Percentiles rank a stretch among this genome's conserved stretches.
Evolutionary conservation across 495 filamentous ascomycete species (phyloP).

Genomic region (Aspergillus avenaceus): DNA sequence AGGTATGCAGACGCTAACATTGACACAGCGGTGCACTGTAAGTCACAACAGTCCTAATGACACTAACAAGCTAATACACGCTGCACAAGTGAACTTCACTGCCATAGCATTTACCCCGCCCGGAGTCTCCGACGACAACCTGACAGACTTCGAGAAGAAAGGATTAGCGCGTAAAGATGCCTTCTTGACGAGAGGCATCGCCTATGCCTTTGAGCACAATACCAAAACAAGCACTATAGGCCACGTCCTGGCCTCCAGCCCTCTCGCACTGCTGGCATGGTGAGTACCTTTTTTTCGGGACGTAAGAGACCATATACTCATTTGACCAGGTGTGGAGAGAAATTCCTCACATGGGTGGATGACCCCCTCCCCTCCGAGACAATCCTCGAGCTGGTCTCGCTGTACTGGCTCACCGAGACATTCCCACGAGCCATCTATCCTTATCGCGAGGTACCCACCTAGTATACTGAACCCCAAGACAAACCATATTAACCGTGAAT

Average conservation of each 20-base stretch:
- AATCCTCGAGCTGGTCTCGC: slow-evolving; percentile 53
- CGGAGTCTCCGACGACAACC: slow-evolving; percentile 45
- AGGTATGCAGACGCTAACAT: background rate
- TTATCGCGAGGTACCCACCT: slow-evolving; percentile 48
- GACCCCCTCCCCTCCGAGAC: slow-evolving; percentile 43
- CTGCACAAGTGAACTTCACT: slow-evolving; percentile 34
- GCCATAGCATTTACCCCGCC: slow-evolving; percentile 52
- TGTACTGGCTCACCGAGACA: slow-evolving; percentile 65
- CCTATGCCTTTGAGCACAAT: slow-evolving; percentile 55
- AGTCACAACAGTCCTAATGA: background rate
- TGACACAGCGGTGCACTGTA: background rate
- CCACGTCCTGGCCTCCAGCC: slow-evolving; percentile 51
- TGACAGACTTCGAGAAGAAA: slow-evolving; percentile 31
- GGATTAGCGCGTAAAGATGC: slow-evolving; percentile 24
- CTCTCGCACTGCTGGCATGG: slow-evolving; percentile 63
- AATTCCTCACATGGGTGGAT: slow-evolving; percentile 62
- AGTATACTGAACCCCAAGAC: no score
- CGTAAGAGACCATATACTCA: background rate
- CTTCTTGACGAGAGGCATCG: slow-evolving; percentile 39
- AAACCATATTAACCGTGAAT: no score
- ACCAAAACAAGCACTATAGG: slow-evolving; percentile 61
- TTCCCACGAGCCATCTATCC: slow-evolving; percentile 55
- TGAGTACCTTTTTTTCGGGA: slow-evolving; percentile 19
- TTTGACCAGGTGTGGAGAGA: slow-evolving; percentile 60
- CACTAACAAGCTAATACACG: no score